These are phyloP conservation scores for Amorphotheca resinae DNA, from an alignment of 495 filamentous ascomycete genomes.

Conservation along the genomic window DNA sequence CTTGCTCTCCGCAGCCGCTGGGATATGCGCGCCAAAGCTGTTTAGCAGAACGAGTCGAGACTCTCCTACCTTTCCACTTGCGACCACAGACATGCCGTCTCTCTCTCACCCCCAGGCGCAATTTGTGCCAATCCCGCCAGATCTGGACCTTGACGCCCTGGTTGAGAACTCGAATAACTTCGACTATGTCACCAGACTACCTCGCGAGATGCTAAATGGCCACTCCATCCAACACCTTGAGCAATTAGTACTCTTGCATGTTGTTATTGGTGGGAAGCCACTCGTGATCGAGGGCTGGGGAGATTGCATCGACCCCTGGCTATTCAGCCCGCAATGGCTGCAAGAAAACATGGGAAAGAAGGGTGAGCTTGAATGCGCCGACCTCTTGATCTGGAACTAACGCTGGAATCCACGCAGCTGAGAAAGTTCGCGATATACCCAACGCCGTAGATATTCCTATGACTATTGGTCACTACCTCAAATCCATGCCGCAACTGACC, in stretches of 20 bases:
- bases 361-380: constrained; percentile 33
- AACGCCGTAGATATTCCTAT: constrained; percentile 58
- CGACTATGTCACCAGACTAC: constrained; percentile 63
- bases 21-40: too few species aligned
- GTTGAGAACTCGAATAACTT: constrained; percentile 75
- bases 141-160: constrained; percentile 60
- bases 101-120: constrained; percentile 50
- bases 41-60: too few species aligned
- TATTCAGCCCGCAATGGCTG: constrained; percentile 75
- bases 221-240: constrained; percentile 66
- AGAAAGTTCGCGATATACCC: constrained; percentile 62
- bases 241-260: constrained; percentile 52
- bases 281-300: constrained; percentile 81
- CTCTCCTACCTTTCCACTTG: not conserved
- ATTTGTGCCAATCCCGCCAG: constrained; percentile 76
- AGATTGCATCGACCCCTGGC: constrained; percentile 47
- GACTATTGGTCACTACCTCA: constrained; percentile 77
- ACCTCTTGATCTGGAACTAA: not conserved
- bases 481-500: constrained; percentile 64
- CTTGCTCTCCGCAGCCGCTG: too few species aligned
- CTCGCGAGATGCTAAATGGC: constrained; percentile 57
- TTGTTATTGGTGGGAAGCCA: constrained; percentile 76
- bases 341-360: constrained; percentile 59
- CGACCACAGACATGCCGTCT: constrained; percentile 44
- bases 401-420: constrained; percentile 24